Evolutionary conservation across 768 basidiomycete species (phyloP).

Genomic region (Suillus sp.): DNA sequence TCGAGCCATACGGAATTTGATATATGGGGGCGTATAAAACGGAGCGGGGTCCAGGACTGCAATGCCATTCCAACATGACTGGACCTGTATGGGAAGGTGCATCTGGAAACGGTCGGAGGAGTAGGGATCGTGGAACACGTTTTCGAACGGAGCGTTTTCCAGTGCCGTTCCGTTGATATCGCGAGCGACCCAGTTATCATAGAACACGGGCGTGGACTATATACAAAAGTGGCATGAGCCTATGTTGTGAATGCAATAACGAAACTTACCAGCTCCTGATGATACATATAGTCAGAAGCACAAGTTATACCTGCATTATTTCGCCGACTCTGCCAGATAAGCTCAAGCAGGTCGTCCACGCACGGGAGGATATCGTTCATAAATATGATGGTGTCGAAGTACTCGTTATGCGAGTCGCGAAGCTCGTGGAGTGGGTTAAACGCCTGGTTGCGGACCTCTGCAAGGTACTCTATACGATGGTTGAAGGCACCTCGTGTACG

Average conservation of each 20-base stretch:
- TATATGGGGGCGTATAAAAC: constrained; percentile 88
- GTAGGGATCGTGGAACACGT: constrained; percentile 83
- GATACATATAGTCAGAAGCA: constrained; percentile 99
- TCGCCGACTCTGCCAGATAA: constrained; percentile 90
- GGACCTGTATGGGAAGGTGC: constrained; percentile 94
- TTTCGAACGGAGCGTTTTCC: constrained; percentile 96
- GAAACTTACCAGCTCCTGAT: constrained; percentile 79
- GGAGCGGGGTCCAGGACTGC: constrained; percentile 95
- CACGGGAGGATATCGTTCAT: constrained; percentile 99
- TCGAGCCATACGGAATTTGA: constrained; percentile 94
- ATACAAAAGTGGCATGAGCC: background rate
- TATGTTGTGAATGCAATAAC: background rate
- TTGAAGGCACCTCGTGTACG: constrained; percentile 95
- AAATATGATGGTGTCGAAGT: constrained; percentile 96
- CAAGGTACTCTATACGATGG: constrained; percentile 99
- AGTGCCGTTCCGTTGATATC: constrained; percentile 99
- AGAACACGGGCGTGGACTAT: constrained; percentile 81
- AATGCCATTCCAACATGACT: constrained; percentile 98
- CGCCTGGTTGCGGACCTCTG: constrained; percentile 99
- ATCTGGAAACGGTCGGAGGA: constrained; percentile 83
- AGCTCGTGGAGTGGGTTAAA: constrained; percentile 95
- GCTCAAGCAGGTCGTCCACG: constrained; percentile 94
- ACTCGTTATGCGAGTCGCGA: constrained; percentile 87
- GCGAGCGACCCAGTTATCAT: constrained; percentile 97
- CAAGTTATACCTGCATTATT: constrained; percentile 99